Evolutionary conservation across 2,329 filamentous ascomycete genomes (phyloP).

Genomic region (Trichoderma cornu-damae): DNA sequence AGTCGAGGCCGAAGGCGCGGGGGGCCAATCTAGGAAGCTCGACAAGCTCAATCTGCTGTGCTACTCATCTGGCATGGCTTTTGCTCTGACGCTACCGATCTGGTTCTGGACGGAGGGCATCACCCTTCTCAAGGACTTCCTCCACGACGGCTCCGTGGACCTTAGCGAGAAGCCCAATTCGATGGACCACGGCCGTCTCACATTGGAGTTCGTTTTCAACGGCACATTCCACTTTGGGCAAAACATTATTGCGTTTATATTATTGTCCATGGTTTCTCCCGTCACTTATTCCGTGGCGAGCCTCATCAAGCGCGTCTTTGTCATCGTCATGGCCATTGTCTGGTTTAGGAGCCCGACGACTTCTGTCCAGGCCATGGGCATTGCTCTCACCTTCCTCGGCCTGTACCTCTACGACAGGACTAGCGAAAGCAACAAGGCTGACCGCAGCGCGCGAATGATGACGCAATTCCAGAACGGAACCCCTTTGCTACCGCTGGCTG

Average conservation of each 20-base stretch:
- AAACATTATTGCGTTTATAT: slow-evolving; percentile 88
- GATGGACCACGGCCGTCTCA: slow-evolving; percentile 67
- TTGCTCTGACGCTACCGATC: slow-evolving; percentile 79
- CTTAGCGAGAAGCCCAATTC: slow-evolving; percentile 56
- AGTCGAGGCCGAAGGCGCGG: slow-evolving; percentile 68
- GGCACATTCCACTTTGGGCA: slow-evolving; percentile 95
- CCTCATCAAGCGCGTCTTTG: slow-evolving; percentile 94
- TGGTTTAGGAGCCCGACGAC: slow-evolving; percentile 95
- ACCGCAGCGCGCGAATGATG: slow-evolving; percentile 70
- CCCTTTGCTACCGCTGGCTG: slow-evolving; percentile 62
- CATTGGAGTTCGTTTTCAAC: slow-evolving; percentile 92
- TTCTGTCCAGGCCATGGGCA: slow-evolving; percentile 74
- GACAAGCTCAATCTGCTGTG: slow-evolving; percentile 96
- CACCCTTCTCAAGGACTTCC: slow-evolving; percentile 68
- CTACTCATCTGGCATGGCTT: slow-evolving; percentile 93
- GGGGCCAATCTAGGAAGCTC: slow-evolving; percentile 66
- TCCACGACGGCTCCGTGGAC: slow-evolving; percentile 72
- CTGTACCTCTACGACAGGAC: slow-evolving; percentile 95
- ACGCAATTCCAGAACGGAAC: slow-evolving; percentile 30
- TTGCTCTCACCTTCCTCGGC: slow-evolving; percentile 82
- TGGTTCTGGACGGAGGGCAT: slow-evolving; percentile 93
- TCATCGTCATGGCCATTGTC: slow-evolving; percentile 88
- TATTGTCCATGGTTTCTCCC: slow-evolving; percentile 88
- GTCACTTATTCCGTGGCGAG: slow-evolving; percentile 97
- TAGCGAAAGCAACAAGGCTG: slow-evolving; percentile 79